phyloP scores from a whole-genome alignment of 2,329 filamentous ascomycete genomes.

The Colletotrichum simmondsii region DNA sequence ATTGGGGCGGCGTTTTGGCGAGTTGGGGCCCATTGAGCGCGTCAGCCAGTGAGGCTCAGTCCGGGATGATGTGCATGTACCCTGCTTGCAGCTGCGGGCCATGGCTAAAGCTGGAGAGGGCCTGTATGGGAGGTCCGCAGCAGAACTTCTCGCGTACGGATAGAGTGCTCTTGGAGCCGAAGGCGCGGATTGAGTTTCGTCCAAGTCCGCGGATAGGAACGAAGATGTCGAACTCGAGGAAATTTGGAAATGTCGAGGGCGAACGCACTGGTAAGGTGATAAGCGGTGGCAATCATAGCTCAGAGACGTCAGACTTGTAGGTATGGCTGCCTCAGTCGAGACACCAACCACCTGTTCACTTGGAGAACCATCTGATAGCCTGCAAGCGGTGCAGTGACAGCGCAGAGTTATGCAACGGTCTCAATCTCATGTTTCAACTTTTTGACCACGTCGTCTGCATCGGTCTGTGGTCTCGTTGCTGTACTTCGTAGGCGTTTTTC shows the following conservation, averaged over 20 bases:
- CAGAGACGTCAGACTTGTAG: background rate
- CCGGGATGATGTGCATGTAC: slow-evolving; percentile 33
- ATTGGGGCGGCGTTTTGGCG: slow-evolving; percentile 12
- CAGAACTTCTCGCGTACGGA: background rate
- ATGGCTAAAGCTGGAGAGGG: background rate
- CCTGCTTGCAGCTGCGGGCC: slow-evolving; percentile 9
- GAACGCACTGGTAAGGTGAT: background rate
- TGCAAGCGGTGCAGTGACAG: background rate
- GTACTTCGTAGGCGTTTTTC: background rate
- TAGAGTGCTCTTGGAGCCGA: background rate
- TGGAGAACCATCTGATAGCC: background rate
- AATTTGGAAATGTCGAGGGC: background rate
- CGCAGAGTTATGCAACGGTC: background rate
- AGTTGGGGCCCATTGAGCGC: slow-evolving; percentile 4
- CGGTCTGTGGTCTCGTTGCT: background rate
- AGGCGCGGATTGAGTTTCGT: background rate
- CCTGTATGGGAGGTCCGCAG: background rate
- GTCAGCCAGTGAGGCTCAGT: slow-evolving; percentile 34
- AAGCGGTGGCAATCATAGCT: background rate
- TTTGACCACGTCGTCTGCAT: background rate
- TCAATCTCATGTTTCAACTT: background rate
- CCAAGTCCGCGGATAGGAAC: background rate
- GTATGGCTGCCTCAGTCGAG: background rate
- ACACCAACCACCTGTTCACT: background rate
- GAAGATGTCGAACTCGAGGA: background rate